phyloP scores from a whole-genome alignment of 169 alveolate genomes.

The Eimeria falciformis region DNA sequence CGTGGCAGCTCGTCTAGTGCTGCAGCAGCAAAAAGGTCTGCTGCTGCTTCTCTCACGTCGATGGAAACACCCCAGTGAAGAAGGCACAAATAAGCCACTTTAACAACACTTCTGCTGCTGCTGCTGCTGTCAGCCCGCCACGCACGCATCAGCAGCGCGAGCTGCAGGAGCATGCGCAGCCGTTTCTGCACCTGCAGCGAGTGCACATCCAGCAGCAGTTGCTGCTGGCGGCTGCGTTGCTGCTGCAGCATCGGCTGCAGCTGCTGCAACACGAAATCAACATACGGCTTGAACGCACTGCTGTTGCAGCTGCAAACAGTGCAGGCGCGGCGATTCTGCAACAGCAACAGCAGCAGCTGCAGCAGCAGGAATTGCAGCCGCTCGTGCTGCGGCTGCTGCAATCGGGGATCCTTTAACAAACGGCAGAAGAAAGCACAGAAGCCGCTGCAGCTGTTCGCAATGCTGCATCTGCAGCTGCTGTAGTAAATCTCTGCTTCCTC shows the following conservation, averaged over 20 bases:
- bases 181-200: constrained; percentile 49
- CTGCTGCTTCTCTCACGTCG: constrained; percentile 60
- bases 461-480: constrained; percentile 12
- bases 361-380: constrained; percentile 60
- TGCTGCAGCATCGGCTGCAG: constrained; percentile 23
- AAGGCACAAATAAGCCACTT: constrained; percentile 40
- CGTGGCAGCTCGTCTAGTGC: constrained; percentile 60
- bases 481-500: not conserved
- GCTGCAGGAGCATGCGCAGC: constrained; percentile 32
- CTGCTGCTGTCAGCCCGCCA: constrained; percentile 22
- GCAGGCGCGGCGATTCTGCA: constrained; percentile 47
- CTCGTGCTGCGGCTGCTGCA: constrained; percentile 18
- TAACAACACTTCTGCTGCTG: constrained; percentile 17
- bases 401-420: constrained; percentile 31
- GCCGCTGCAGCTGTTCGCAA: constrained; percentile 52
- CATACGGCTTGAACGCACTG: not conserved
- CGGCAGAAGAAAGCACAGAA: not conserved
- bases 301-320: constrained; percentile 20
- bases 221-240: too few species aligned
- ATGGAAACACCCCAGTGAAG: constrained; percentile 17
- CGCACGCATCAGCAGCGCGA: constrained; percentile 56
- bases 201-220: not conserved
- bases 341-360: constrained; percentile 64
- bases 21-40: constrained; percentile 58
- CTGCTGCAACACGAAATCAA: constrained; percentile 40